Evolutionary conservation across 495 filamentous ascomycete species (phyloP).

Genomic region (Tuber borchii): DNA sequence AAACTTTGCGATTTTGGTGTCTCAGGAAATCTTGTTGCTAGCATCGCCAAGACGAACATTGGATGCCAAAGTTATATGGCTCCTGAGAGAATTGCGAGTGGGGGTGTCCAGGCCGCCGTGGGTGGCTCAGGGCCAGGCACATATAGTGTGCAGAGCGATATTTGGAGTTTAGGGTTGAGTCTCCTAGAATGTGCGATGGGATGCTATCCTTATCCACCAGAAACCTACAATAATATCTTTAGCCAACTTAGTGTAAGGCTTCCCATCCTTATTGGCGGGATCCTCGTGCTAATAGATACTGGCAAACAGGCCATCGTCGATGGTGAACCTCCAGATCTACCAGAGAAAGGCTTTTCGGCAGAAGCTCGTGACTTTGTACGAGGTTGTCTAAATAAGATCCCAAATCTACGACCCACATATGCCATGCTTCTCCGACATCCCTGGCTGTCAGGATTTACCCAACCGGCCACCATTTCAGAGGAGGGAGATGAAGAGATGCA

Average conservation of each 20-base stretch:
- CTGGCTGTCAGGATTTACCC: slow-evolving; percentile 74
- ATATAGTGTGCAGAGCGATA: slow-evolving; percentile 96
- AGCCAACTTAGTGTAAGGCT: slow-evolving; percentile 87
- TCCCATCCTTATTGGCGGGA: neutral
- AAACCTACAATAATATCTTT: slow-evolving; percentile 98
- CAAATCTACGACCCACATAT: slow-evolving; percentile 83
- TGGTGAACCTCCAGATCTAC: slow-evolving; percentile 83
- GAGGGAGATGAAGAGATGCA: slow-evolving; percentile 53
- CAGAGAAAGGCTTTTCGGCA: slow-evolving; percentile 66
- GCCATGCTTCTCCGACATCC: slow-evolving; percentile 78
- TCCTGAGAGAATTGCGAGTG: slow-evolving; percentile 85
- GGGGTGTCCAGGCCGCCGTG: slow-evolving; percentile 67
- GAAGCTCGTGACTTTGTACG: slow-evolving; percentile 79
- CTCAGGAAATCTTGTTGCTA: slow-evolving; percentile 90
- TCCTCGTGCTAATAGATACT: neutral
- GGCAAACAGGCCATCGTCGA: slow-evolving; percentile 83
- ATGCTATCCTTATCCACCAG: slow-evolving; percentile 91
- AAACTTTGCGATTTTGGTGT: slow-evolving; percentile 99
- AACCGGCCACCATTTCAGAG: slow-evolving; percentile 75
- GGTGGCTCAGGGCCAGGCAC: slow-evolving; percentile 58
- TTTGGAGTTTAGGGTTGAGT: slow-evolving; percentile 91
- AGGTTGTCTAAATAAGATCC: slow-evolving; percentile 86
- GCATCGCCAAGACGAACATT: slow-evolving; percentile 98
- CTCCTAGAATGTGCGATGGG: slow-evolving; percentile 97
- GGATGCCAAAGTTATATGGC: slow-evolving; percentile 99